Base-by-base conservation (phyloP, 2,329 filamentous ascomycete species). In the Cytospora leucostoma region DNA sequence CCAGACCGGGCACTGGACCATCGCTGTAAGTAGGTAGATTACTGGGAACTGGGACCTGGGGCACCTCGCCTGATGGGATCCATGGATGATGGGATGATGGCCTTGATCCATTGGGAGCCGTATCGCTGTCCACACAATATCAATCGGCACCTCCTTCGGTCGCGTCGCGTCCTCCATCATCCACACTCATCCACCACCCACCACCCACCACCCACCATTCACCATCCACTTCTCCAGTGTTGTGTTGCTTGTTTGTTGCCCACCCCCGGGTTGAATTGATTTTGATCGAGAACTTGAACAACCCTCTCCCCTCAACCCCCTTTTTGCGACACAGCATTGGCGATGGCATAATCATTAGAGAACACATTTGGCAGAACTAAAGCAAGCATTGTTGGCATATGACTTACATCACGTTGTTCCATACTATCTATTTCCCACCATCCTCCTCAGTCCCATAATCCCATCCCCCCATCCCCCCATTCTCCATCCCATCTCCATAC, bases 81-180 rank as follows among this genome's bases (percentile, higher is more conserved):
- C n/a, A n/a, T n/a, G n/a, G n/a, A n/a, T 4, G 27, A 27, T 27
- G 27, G 27, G 59, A 55, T 7, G 38, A n/a, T 47, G 51, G 59
- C 59, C 50, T 55, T 32, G 58, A 61, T 61, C 58, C 58, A 54
- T 32, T 27, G 17, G 50, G 21, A 61, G 53, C 54, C 44, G n/a
- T 51, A 55, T 55, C 44, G 58, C 37, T 55, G 58, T 34, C 13
- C 51, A 55, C 52, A 37, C 33, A 55, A 55, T 61, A 55, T 55
- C 51, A 55, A 55, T 55, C 37, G 59, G 19, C 59, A 55, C 55
- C 44, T 47, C 51, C 51, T 47, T 55, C 32, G 37, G 58, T 52
- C 59, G 51, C 59, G 59, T 61, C 59, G 51, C 37, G 59, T 55
- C 37, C 54, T 34, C 33, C 59, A 19, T 47, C 59, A 55, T n/a